Base-by-base conservation (phyloP, 768 basidiomycete genomes). In the Cytidiella melzeri region DNA sequence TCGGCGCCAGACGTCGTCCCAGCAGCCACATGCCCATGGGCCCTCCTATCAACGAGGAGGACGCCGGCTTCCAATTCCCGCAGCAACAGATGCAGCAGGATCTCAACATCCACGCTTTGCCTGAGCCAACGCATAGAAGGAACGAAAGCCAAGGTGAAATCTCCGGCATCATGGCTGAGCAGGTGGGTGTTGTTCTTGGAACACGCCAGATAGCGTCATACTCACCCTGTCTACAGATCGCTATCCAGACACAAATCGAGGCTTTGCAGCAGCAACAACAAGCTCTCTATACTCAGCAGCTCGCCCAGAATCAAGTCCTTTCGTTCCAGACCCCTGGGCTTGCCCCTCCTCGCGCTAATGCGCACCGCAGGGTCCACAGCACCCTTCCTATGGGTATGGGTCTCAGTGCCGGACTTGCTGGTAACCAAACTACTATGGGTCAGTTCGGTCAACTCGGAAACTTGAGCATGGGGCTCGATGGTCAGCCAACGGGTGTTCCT, bases 161-260 rank as follows among this genome's bases (percentile, higher is more conserved):
- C 48, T 80, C 79, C 27, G 88, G 88, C 21, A 87, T 94, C 49
- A 93, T 97, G 91, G 92, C 92, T 5, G 92, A 97, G 67, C 95
- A 97, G 79, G 92, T 91, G 56, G 53, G 70, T 53, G 4, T 4
- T 10, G 9, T 41, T 9, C n/a, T 28, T 23, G 38, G 53, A n/a
- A n/a, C n/a, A n/a, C n/a, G n/a, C n/a, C n/a, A n/a, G n/a, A n/a
- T 34, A 34, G 26, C 21, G 41, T n/a, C 21, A 34, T 41, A 55
- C 28, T 43, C 47, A 34, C 30, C 51, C 38, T 28, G 24, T 27
- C 6, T 23, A 21, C 61, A 91, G 88, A 88, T 94, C 61, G 90
- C 90, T 40, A 62, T 95, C 49, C 92, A 94, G 68, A 90, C 66
- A 58, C 91, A 95, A 67, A 93, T 94, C 55, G 92, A 92, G 68